Evolutionary conservation across 768 basidiomycete species (phyloP), one percentile per base, ranked within the genome.

Genomic region (Suillus subaureus): DNA sequence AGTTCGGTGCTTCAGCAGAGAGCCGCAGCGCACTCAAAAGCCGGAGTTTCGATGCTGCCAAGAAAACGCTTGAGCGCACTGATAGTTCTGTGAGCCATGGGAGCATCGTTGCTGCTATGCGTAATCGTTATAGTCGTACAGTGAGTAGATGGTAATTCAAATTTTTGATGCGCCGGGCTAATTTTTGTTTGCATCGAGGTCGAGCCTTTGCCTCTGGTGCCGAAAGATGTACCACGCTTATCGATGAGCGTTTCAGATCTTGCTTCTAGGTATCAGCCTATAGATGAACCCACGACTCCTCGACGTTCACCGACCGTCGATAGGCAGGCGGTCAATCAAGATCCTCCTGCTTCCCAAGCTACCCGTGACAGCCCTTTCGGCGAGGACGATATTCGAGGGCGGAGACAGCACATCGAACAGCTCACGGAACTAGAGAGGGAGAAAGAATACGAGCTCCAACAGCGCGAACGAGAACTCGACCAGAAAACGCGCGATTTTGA

Each of bases 101-200:
- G 15, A 87, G 85, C 69, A 77, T 89, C 31, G 91, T 93, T 54
- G 88, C 91, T 51, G 85, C 86, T 2, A 87, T 94, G 82, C 83
- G 88, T 52, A 84, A 83, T 71, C 85, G 84, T 60, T 92, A 90
- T 68, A 81, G 85, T 26, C 82, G 78, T 49, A 79, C 75, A 63
- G 91, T 91, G 69, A 52, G 88, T 79, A 13, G 47, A 49, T 66
- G 18, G 62, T 68, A 31, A n/a, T 47, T 23, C 52, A 7, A 66
- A 47, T 26, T 26, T 40, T 28, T 63, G 42, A 26, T 26, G 9
- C 66, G 35, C 15, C 54, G 65, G 43, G 16, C 61, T 21, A 62
- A 28, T 65, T 9, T 57, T 63, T 43, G 61, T 16, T 64, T 62
- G 61, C 33, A 43, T 62, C 12, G 66, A 88, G 89, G 76, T 85